Percentiles rank a stretch among this genome's conserved stretches.
These are phyloP conservation scores for Pleurozium schreberi DNA, from an alignment of 225 moss, liverwort and hornwort species.

Conservation along the genomic window DNA sequence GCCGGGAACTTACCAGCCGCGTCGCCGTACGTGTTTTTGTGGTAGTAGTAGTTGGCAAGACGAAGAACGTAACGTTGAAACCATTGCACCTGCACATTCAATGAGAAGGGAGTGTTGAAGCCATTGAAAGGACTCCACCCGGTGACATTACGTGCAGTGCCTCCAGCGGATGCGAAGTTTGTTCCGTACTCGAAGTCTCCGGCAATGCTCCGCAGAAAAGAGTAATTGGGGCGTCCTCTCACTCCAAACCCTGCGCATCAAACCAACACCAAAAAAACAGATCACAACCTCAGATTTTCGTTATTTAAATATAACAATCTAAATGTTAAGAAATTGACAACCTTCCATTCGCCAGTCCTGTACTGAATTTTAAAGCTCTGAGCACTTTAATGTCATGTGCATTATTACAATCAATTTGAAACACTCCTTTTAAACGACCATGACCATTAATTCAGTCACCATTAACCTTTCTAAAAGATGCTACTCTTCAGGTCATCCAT, in stretches of 20 bases:
- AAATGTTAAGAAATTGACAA: not conserved
- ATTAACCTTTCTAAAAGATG: not conserved
- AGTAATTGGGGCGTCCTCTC: slow-evolving; percentile 4
- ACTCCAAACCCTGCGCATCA: slow-evolving; percentile 3
- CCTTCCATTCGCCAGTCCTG: not conserved
- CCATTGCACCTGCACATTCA: slow-evolving; percentile 33
- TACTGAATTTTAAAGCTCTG: not conserved
- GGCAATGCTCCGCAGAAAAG: slow-evolving; percentile 11
- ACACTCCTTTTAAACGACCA: not conserved
- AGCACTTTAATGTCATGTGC: not conserved
- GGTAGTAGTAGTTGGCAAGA: not conserved
- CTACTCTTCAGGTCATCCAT: not conserved
- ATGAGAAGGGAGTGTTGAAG: slow-evolving; percentile 19
- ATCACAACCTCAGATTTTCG: not conserved
- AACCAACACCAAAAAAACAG: not conserved
- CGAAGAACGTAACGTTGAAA: slow-evolving; percentile 3
- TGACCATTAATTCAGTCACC: not conserved
- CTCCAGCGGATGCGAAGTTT: slow-evolving; percentile 38
- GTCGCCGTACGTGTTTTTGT: not conserved
- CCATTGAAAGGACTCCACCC: not conserved
- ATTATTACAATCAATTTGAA: not conserved
- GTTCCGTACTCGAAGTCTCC: slow-evolving; percentile 6
- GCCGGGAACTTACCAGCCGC: not conserved
- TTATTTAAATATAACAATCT: not conserved
- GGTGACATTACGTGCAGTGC: slow-evolving; percentile 5